These are phyloP conservation scores for Pythium dissotocum DNA, from an alignment of 352 stramenopile species.

Conservation along the genomic window DNA sequence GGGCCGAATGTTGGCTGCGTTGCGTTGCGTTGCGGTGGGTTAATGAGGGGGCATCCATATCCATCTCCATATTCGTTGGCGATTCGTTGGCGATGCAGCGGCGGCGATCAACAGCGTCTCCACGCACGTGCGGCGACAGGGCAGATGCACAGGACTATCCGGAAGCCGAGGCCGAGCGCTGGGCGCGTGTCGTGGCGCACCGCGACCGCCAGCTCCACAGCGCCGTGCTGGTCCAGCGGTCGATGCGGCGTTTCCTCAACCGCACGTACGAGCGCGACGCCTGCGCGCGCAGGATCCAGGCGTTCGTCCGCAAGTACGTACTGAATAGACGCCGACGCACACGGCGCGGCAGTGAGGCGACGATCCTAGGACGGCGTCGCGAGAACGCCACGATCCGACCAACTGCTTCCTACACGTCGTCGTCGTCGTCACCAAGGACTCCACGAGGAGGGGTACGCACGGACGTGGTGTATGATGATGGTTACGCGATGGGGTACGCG, in stretches of 20 bases:
- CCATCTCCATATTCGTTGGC: background rate
- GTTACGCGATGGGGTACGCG: conserved; percentile 3
- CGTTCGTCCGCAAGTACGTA: conserved; percentile 24
- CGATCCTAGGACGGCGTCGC: background rate
- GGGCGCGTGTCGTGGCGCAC: conserved; percentile 13
- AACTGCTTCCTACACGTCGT: no score
- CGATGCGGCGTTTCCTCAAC: conserved; percentile 30
- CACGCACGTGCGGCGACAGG: background rate
- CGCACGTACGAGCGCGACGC: conserved; percentile 28
- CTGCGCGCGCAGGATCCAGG: conserved; percentile 33
- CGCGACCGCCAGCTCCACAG: conserved; percentile 15
- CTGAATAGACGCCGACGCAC: background rate
- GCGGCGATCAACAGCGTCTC: background rate
- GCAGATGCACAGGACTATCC: background rate
- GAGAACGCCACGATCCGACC: conserved; percentile 15
- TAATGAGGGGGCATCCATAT: background rate
- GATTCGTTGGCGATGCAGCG: background rate
- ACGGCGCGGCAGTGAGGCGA: background rate
- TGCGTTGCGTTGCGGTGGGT: conserved; percentile 1
- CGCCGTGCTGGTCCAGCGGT: conserved; percentile 23
- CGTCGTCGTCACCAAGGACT: background rate
- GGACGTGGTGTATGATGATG: background rate
- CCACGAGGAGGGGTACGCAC: background rate
- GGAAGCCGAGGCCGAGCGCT: background rate
- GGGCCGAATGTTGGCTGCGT: background rate